These are phyloP conservation scores for Aspergillus hortae DNA, from an alignment of 2,329 filamentous ascomycete species.

Conservation along the genomic window DNA sequence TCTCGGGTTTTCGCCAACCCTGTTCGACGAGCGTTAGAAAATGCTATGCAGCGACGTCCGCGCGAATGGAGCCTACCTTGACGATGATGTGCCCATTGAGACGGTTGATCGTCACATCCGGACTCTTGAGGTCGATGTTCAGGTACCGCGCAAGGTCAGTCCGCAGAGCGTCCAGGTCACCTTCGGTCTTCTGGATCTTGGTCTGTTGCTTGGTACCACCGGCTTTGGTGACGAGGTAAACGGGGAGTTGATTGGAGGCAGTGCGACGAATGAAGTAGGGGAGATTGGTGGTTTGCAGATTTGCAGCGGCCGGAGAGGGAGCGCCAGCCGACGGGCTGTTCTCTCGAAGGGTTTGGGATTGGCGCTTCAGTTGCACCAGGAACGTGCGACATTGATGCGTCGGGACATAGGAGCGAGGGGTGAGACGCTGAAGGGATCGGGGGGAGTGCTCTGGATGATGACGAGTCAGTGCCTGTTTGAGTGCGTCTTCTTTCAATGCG, in stretches of 20 bases:
- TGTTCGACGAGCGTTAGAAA: conserved; percentile 17
- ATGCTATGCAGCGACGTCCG: conserved; percentile 7
- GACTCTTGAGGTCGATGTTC: conserved; percentile 45
- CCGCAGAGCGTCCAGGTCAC: conserved; percentile 62
- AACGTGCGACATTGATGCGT: conserved; percentile 34
- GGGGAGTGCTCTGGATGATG: conserved; percentile 17
- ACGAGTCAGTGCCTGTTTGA: conserved; percentile 10
- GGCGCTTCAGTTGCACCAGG: conserved; percentile 34
- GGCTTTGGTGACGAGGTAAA: conserved; percentile 71
- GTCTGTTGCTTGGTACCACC: conserved; percentile 76
- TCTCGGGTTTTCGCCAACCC: conserved; percentile 50
- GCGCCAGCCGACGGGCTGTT: conserved; percentile 17
- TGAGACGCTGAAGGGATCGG: conserved; percentile 18
- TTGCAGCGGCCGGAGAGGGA: conserved; percentile 22
- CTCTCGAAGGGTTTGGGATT: conserved; percentile 33
- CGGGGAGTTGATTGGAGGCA: conserved; percentile 64
- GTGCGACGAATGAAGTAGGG: conserved; percentile 73
- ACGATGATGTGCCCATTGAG: conserved; percentile 72
- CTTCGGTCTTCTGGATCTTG: conserved; percentile 73
- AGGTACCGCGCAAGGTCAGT: conserved; percentile 61
- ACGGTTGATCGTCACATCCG: conserved; percentile 50
- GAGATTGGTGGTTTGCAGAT: conserved; percentile 43
- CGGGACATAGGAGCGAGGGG: conserved; percentile 15
- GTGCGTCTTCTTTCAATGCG: background rate
- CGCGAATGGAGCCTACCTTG: conserved; percentile 52